These are phyloP conservation scores for Plantago coronopus DNA, from an alignment of 305 asterid genomes.

Conservation along the genomic window DNA sequence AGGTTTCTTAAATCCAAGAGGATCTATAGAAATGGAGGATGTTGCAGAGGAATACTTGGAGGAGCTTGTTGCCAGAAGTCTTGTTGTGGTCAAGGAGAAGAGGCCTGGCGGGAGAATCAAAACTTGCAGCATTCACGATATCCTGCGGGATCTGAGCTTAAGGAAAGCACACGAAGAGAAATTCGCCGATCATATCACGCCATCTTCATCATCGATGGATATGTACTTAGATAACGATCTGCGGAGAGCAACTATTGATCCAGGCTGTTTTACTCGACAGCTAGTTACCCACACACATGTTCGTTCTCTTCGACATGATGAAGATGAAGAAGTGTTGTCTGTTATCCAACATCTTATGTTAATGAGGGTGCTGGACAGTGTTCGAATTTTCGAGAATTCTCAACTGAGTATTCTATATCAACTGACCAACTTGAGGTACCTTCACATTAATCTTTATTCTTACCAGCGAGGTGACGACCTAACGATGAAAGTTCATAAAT, in stretches of 20 bases:
- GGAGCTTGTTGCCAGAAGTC: too few species aligned
- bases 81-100: not conserved
- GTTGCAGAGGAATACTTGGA: not conserved
- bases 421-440: not conserved
- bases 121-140: constrained; percentile 11
- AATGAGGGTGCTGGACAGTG: constrained; percentile 1
- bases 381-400: too few species aligned
- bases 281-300: too few species aligned
- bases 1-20: not conserved
- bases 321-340: not conserved
- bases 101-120: not conserved
- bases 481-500: too few species aligned
- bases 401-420: too few species aligned
- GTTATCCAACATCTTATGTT: not conserved
- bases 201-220: too few species aligned
- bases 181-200: not conserved
- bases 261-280: not conserved
- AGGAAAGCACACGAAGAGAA: constrained; percentile 17
- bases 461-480: too few species aligned
- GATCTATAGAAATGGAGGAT: too few species aligned
- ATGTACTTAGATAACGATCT: not conserved
- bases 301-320: not conserved
- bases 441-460: too few species aligned
- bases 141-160: constrained; percentile 4
- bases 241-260: not conserved